Base-by-base conservation (phyloP, 768 basidiomycete species). In the Gymnopilus dilepis region DNA sequence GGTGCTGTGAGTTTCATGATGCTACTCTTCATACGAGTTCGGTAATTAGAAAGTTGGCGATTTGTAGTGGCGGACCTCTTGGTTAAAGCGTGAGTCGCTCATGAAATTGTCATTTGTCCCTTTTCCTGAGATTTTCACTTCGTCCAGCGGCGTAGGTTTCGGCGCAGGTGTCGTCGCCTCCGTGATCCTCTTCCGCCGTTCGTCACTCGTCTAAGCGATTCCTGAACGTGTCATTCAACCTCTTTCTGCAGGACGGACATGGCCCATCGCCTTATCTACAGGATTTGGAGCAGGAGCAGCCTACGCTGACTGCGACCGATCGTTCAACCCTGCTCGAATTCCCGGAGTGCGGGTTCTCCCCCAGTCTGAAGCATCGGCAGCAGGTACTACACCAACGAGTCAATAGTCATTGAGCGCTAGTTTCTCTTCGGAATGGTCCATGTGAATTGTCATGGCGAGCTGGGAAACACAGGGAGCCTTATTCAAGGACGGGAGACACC, bases 231-330 rank as follows among this genome's bases (percentile, higher is more conserved):
- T 48, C 19, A 21, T 37, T 45, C 54, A 64, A n/a, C 52, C 62
- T 47, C 58, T 42, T 41, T 63, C 52, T 58, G 37, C 72, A 95
- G 94, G 94, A 81, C 91, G 95, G 60, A 90, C 91, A 71, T 97
- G 94, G 93, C 94, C 94, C 45, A 88, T 97, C 66, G 87, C 91
- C 30, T 84, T 96, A 58, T 81, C 90, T 15, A 91, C 92, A 6
- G 94, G 94, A 34, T 95, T 95, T 72, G 94, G 94, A 33, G 83
- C 88, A 40, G 94, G 94, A 42, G 86, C 87, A 55, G 93, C 94
- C 28, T 95, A 94, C 72, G 88, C 92, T 30, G 94, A 96, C 82
- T 95, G 94, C 77, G 92, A 97, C 78, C 86, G 94, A 52, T 89
- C 91, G 15, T 97, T 96, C 86, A 95, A 95, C 78, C 91, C 93